phyloP scores from a whole-genome alignment of 805 yeast genomes.

The Cyberlindnera amylophila region DNA sequence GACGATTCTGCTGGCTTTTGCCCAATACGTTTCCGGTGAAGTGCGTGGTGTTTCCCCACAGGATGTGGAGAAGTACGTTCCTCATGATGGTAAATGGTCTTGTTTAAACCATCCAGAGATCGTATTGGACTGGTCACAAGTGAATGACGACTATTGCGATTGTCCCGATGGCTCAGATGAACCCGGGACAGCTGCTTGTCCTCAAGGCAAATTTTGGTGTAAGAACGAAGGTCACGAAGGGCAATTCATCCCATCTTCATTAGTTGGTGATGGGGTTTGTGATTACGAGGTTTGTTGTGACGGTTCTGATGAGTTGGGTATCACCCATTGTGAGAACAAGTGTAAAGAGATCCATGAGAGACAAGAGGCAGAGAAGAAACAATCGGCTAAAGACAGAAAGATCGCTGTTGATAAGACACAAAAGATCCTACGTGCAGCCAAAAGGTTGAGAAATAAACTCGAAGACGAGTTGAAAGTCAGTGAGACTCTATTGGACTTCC shows the following conservation, averaged over 20 bases:
- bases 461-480: slow-evolving; percentile 10
- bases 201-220: slow-evolving; percentile 59
- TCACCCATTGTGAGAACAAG: slow-evolving; percentile 23
- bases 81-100: slow-evolving; percentile 58
- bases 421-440: slow-evolving; percentile 21
- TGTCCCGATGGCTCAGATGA: slow-evolving; percentile 98
- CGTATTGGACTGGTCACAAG: slow-evolving; percentile 50
- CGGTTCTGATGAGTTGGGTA: slow-evolving; percentile 73
- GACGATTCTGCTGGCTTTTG: neutral
- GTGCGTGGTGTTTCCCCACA: slow-evolving; percentile 18
- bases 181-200: slow-evolving; percentile 90
- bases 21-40: neutral
- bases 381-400: slow-evolving; percentile 13
- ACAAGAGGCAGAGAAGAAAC: slow-evolving; percentile 10
- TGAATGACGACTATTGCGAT: slow-evolving; percentile 90
- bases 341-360: slow-evolving; percentile 29
- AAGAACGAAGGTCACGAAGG: slow-evolving; percentile 68
- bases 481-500: slow-evolving; percentile 6
- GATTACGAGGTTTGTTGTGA: slow-evolving; percentile 90
- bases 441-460: slow-evolving; percentile 21
- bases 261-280: slow-evolving; percentile 87
- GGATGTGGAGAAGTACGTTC: slow-evolving; percentile 42
- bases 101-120: slow-evolving; percentile 72
- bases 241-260: slow-evolving; percentile 55
- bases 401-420: slow-evolving; percentile 20